Evolutionary conservation across 352 stramenopile species (phyloP).

Genomic region (Pythium vanterpoolii): DNA sequence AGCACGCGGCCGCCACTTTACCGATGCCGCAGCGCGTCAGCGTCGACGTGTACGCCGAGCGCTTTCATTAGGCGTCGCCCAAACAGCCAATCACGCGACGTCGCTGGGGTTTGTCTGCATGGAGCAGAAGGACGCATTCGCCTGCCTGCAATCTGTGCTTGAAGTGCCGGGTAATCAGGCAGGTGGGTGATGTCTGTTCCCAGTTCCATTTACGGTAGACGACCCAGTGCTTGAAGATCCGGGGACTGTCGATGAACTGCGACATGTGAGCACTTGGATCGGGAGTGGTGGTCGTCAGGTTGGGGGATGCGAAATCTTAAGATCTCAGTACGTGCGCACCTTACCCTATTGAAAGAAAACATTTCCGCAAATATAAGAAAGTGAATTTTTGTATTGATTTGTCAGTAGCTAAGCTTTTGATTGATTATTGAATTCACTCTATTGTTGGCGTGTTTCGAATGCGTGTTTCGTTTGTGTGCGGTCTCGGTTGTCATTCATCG

Average conservation of each 20-base stretch:
- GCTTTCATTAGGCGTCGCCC: constrained; percentile 19
- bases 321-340: constrained; percentile 7
- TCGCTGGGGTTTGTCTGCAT: background rate
- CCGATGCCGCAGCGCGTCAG: constrained; percentile 6
- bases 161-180: background rate
- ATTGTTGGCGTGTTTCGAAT: background rate
- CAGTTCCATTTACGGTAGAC: background rate
- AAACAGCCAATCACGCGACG: background rate
- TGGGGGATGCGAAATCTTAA: background rate
- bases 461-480: constrained; percentile 2
- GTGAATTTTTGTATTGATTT: background rate
- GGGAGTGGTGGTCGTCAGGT: background rate
- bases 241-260: constrained; percentile 8
- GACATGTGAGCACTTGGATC: constrained; percentile 3
- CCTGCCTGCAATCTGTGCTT: background rate
- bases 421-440: background rate
- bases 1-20: constrained; percentile 16
- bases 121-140: background rate
- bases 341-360: background rate
- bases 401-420: constrained; percentile 3
- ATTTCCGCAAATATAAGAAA: background rate
- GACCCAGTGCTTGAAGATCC: background rate
- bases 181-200: background rate
- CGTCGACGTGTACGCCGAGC: constrained; percentile 33
- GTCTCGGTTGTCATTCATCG: constrained; percentile 15